These are phyloP conservation scores for Barnettozyma sp. DNA, from an alignment of 805 yeast genomes.

Conservation along the genomic window DNA sequence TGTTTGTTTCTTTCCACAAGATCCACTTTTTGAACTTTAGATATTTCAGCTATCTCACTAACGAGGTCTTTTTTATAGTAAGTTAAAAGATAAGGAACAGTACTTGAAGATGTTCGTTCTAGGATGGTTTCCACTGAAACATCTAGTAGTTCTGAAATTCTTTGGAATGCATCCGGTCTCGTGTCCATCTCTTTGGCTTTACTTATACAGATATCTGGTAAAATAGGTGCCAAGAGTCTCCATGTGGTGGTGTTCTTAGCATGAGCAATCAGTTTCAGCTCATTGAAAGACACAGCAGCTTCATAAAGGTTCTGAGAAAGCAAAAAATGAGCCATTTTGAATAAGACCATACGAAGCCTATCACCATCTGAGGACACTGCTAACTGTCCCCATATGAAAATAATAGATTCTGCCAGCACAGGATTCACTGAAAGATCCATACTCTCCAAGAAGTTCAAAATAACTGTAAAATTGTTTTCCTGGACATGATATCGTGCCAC, in stretches of 20 bases:
- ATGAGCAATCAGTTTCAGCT: slow-evolving; percentile 50
- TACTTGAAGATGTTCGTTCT: slow-evolving; percentile 60
- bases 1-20: slow-evolving; percentile 44
- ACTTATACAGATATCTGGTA: slow-evolving; percentile 62
- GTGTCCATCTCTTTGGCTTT: slow-evolving; percentile 47
- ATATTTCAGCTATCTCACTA: slow-evolving; percentile 49
- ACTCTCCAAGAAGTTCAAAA: slow-evolving; percentile 37
- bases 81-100: slow-evolving; percentile 70
- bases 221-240: slow-evolving; percentile 70
- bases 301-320: slow-evolving; percentile 60
- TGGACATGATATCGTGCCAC: slow-evolving; percentile 33
- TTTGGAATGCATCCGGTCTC: slow-evolving; percentile 47
- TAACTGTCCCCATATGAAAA: slow-evolving; percentile 58
- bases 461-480: slow-evolving; percentile 37
- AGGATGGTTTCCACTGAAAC: slow-evolving; percentile 57
- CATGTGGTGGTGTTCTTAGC: slow-evolving; percentile 60
- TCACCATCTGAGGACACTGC: slow-evolving; percentile 61
- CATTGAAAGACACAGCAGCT: slow-evolving; percentile 61
- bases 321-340: slow-evolving; percentile 58
- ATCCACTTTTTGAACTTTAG: slow-evolving; percentile 38
- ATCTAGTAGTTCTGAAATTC: slow-evolving; percentile 59
- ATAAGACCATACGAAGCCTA: slow-evolving; percentile 54
- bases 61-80: slow-evolving; percentile 58
- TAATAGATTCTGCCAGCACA: slow-evolving; percentile 51
- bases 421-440: slow-evolving; percentile 32